phyloP scores from a whole-genome alignment of 257 asterid species.

The Penstemon barbatus region DNA sequence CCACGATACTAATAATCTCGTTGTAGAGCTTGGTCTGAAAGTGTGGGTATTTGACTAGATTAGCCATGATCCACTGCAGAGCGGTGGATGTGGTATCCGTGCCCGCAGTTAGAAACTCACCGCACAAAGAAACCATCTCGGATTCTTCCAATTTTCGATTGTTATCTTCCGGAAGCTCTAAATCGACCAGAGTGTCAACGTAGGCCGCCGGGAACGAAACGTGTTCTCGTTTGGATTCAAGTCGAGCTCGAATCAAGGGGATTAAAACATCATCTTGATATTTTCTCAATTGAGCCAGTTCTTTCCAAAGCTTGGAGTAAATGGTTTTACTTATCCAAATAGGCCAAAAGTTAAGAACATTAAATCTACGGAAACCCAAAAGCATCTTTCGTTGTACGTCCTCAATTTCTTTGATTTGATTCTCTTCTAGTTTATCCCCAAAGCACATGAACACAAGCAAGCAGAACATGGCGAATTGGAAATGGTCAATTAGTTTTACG shows the following conservation, averaged over 20 bases:
- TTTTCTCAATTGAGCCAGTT: slow-evolving; percentile 36
- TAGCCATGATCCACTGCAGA: slow-evolving; percentile 74
- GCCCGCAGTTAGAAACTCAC: slow-evolving; percentile 61
- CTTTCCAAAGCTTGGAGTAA: slow-evolving; percentile 46
- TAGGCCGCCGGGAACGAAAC: slow-evolving; percentile 37
- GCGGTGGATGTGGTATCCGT: slow-evolving; percentile 69
- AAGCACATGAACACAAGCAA: slow-evolving; percentile 61
- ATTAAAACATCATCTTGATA: slow-evolving; percentile 45
- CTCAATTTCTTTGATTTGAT: slow-evolving; percentile 52
- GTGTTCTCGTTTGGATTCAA: slow-evolving; percentile 27
- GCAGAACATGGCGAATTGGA: slow-evolving; percentile 63
- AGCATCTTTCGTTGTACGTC: slow-evolving; percentile 30
- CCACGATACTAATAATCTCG: slow-evolving; percentile 40
- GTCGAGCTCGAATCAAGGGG: slow-evolving; percentile 52
- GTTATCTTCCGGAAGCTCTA: slow-evolving; percentile 52
- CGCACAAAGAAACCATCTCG: slow-evolving; percentile 54
- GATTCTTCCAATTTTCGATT: slow-evolving; percentile 43
- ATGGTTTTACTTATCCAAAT: slow-evolving; percentile 50
- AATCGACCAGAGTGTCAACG: slow-evolving; percentile 51
- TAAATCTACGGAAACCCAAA: slow-evolving; percentile 31
- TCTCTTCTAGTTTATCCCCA: slow-evolving; percentile 54
- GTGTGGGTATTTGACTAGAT: slow-evolving; percentile 54
- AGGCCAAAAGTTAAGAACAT: slow-evolving; percentile 45
- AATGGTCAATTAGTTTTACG: slow-evolving; percentile 41
- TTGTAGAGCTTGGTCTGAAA: slow-evolving; percentile 48